A percentile compares a stretch with the other conserved stretches of the same genome.
Evolutionary conservation across 345 rosid species (phyloP).

Genomic region (Trapa incisa): DNA sequence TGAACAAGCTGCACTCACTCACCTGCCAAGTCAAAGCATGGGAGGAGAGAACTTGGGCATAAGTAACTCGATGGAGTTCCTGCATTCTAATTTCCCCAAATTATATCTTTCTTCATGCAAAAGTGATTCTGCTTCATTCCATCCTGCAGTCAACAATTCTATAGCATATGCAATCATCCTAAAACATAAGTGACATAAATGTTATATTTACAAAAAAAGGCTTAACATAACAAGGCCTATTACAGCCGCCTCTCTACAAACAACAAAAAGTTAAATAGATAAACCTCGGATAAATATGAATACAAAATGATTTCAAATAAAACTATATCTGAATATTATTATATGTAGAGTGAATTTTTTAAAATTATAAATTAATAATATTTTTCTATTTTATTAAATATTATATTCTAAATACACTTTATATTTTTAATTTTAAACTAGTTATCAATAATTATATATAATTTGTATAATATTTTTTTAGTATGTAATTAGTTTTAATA

Average conservation of each 20-base stretch:
- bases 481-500: no score
- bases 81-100: constrained; percentile 65
- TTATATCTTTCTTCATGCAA: constrained; percentile 59
- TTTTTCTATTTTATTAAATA: no score
- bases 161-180: constrained; percentile 95
- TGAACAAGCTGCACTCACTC: constrained; percentile 19
- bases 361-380: no score
- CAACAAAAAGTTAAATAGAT: neutral
- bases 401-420: no score
- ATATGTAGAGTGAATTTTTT: no score
- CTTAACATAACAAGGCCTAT: no score
- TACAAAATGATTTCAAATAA: neutral
- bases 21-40: constrained; percentile 96
- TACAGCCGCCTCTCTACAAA: neutral
- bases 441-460: no score
- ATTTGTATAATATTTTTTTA: no score
- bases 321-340: neutral
- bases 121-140: constrained; percentile 59
- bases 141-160: constrained; percentile 73
- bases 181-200: constrained; percentile 14
- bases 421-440: no score
- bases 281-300: neutral
- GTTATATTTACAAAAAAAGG: constrained; percentile 2
- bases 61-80: constrained; percentile 83
- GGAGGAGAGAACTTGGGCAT: constrained; percentile 90